These are phyloP conservation scores for Meyerozyma guilliermondii DNA, from an alignment of 1,139 yeast genomes.

Conservation along the genomic window DNA sequence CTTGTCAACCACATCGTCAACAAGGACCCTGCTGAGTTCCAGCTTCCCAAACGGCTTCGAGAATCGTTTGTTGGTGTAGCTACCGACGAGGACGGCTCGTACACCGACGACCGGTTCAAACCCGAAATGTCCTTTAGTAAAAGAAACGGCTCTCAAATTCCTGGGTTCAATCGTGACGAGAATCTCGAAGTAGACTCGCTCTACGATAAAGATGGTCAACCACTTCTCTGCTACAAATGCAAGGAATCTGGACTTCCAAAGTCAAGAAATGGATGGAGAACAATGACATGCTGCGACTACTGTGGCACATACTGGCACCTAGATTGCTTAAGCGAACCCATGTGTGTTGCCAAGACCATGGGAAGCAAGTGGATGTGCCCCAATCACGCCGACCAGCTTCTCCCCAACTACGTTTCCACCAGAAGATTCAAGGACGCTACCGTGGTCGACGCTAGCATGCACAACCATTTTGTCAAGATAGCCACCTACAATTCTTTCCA, in stretches of 20 bases:
- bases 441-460: slow-evolving; percentile 46
- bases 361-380: slow-evolving; percentile 95
- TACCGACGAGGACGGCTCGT: slow-evolving; percentile 68
- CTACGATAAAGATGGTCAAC: slow-evolving; percentile 59
- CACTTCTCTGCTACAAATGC: slow-evolving; percentile 73
- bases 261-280: slow-evolving; percentile 23
- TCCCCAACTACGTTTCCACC: slow-evolving; percentile 22
- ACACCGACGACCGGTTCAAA: slow-evolving; percentile 54
- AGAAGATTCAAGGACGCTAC: slow-evolving; percentile 53
- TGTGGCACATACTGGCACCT: slow-evolving; percentile 89
- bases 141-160: slow-evolving; percentile 35
- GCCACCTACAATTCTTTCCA: slow-evolving; percentile 53
- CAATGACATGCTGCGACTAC: slow-evolving; percentile 74
- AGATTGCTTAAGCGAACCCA: slow-evolving; percentile 79
- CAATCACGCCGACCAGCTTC: slow-evolving; percentile 63
- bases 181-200: slow-evolving; percentile 61
- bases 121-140: slow-evolving; percentile 41
- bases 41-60: slow-evolving; percentile 62
- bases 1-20: slow-evolving; percentile 53
- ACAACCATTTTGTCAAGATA: slow-evolving; percentile 29
- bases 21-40: slow-evolving; percentile 69
- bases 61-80: slow-evolving; percentile 68
- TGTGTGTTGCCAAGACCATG: slow-evolving; percentile 67
- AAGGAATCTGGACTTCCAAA: slow-evolving; percentile 53
- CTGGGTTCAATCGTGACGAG: slow-evolving; percentile 34